These are phyloP conservation scores for Eremothecium gossypii DNA, from an alignment of 1,139 yeast species.

Conservation along the genomic window DNA sequence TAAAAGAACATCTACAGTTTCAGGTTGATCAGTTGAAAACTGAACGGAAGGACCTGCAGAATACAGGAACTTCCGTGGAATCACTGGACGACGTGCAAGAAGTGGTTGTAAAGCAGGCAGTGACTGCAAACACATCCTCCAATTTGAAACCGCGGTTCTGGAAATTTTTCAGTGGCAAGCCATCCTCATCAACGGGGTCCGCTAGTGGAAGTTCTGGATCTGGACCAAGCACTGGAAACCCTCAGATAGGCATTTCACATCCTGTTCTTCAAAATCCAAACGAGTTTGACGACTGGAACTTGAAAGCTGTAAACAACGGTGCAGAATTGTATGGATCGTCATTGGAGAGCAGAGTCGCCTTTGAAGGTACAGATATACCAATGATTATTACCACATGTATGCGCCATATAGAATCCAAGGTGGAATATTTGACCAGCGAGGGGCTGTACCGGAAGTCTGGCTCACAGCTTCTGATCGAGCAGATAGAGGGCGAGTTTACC, in stretches of 20 bases:
- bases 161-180: conserved; percentile 24
- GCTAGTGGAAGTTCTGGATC: conserved; percentile 6
- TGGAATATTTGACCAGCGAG: conserved; percentile 54
- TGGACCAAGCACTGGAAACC: conserved; percentile 5
- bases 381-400: conserved; percentile 63
- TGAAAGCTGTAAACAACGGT: conserved; percentile 13
- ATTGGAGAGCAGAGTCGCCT: conserved; percentile 47
- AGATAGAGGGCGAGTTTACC: conserved; percentile 28
- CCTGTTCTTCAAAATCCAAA: conserved; percentile 30
- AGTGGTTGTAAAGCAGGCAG: conserved; percentile 11
- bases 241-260: conserved; percentile 26
- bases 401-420: conserved; percentile 61
- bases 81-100: conserved; percentile 11
- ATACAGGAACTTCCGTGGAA: conserved; percentile 8
- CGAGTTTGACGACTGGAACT: conserved; percentile 30
- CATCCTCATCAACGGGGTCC: conserved; percentile 1
- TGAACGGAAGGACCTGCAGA: conserved; percentile 10
- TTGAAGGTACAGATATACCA: conserved; percentile 60
- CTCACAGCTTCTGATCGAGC: conserved; percentile 45
- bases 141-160: conserved; percentile 28
- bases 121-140: conserved; percentile 24
- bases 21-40: conserved; percentile 29
- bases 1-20: conserved; percentile 27
- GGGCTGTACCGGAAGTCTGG: conserved; percentile 93
- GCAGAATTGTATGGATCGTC: conserved; percentile 27